phyloP scores from a whole-genome alignment of 1,284 basidiomycete genomes.

The Stygiomarasmius scandens region DNA sequence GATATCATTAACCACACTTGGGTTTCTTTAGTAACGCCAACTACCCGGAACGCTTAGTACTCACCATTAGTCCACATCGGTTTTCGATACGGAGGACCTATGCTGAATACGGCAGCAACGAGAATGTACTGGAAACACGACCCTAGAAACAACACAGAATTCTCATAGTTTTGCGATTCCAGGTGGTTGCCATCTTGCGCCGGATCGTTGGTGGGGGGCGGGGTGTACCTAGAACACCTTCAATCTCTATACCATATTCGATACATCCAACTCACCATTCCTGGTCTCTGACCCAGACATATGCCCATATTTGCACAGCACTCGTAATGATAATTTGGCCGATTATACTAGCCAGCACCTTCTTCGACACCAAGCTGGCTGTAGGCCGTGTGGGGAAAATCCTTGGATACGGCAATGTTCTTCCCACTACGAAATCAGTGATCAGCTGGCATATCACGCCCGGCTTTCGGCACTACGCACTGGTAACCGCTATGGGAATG shows the following conservation, averaged over 20 bases:
- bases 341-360: constrained; percentile 91
- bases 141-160: constrained; percentile 89
- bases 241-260: not conserved
- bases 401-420: constrained; percentile 86
- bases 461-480: constrained; percentile 48
- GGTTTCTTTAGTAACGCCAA: constrained; percentile 5
- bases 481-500: constrained; percentile 93
- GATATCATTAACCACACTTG: constrained; percentile 80
- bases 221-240: constrained; percentile 56
- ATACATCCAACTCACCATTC: constrained; percentile 61
- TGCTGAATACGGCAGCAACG: constrained; percentile 95
- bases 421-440: constrained; percentile 70
- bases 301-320: constrained; percentile 84
- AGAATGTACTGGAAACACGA: constrained; percentile 99
- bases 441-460: not conserved
- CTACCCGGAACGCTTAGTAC: constrained; percentile 25
- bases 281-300: constrained; percentile 86
- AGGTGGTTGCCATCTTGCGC: constrained; percentile 72
- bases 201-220: constrained; percentile 57
- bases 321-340: constrained; percentile 93
- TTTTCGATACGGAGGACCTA: constrained; percentile 95
- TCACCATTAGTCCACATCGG: constrained; percentile 94
- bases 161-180: constrained; percentile 92
- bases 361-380: constrained; percentile 94
- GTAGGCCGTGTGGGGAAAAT: constrained; percentile 93